phyloP scores from a whole-genome alignment of 2,329 filamentous ascomycete species.

The Plectosphaerella cucumerina region DNA sequence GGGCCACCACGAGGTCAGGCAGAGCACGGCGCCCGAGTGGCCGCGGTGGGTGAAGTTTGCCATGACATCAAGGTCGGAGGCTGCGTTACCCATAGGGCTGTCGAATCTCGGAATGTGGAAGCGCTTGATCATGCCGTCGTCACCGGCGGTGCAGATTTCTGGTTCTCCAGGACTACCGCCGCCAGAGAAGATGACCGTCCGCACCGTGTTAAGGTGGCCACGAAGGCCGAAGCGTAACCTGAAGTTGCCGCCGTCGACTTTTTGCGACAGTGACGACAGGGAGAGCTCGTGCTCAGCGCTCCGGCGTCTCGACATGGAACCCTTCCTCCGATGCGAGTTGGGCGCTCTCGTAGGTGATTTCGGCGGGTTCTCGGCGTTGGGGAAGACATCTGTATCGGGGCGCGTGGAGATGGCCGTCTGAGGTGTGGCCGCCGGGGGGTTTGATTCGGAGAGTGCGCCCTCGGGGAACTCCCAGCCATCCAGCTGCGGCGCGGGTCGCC shows the following conservation, averaged over 20 bases:
- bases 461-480: conserved; percentile 97
- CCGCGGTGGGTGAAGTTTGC: conserved; percentile 95
- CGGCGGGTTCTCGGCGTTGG: conserved; percentile 71
- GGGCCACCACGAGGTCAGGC: conserved; percentile 79
- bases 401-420: conserved; percentile 47
- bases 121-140: conserved; percentile 93
- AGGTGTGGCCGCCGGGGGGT: conserved; percentile 34
- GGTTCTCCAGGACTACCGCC: conserved; percentile 93
- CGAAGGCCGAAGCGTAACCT: conserved; percentile 89
- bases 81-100: conserved; percentile 35
- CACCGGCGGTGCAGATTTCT: conserved; percentile 92
- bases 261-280: conserved; percentile 45
- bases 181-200: conserved; percentile 93
- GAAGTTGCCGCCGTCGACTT: conserved; percentile 72
- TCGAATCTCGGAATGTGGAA: conserved; percentile 92
- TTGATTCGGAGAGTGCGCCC: conserved; percentile 56
- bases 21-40: conserved; percentile 86
- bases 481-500: conserved; percentile 40
- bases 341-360: conserved; percentile 74
- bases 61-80: conserved; percentile 81
- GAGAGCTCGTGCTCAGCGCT: conserved; percentile 64
- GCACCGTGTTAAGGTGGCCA: conserved; percentile 89
- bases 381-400: conserved; percentile 85
- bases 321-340: conserved; percentile 72
- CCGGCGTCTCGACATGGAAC: conserved; percentile 68